phyloP scores from a whole-genome alignment of 768 basidiomycete genomes.

The Tephrocybe sp. region DNA sequence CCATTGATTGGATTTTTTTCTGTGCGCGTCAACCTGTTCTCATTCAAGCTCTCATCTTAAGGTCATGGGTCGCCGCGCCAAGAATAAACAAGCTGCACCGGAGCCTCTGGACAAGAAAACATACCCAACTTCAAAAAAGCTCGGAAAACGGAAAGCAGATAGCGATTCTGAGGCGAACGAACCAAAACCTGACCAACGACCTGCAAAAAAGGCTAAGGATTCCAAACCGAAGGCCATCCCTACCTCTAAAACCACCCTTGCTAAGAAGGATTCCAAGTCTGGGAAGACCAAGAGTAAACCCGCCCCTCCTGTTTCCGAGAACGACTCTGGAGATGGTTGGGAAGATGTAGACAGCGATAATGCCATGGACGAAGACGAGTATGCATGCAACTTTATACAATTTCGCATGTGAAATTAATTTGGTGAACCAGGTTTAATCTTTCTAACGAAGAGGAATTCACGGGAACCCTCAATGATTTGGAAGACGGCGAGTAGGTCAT shows the following conservation, averaged over 20 bases:
- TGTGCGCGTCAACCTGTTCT: not conserved
- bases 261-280: constrained; percentile 16
- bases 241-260: constrained; percentile 5
- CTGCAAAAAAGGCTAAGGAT: constrained; percentile 48
- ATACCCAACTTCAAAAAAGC: constrained; percentile 48
- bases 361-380: constrained; percentile 34
- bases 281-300: constrained; percentile 18
- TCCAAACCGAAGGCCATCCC: constrained; percentile 22
- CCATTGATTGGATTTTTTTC: constrained; percentile 21
- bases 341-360: constrained; percentile 56
- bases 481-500: constrained; percentile 44
- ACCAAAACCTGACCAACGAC: constrained; percentile 27
- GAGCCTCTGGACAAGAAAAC: constrained; percentile 46
- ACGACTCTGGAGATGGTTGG: constrained; percentile 50
- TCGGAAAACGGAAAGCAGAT: constrained; percentile 73
- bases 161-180: constrained; percentile 30
- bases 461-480: constrained; percentile 49
- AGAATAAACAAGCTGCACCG: constrained; percentile 79
- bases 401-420: constrained; percentile 24
- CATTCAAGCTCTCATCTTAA: too few relatives aligned
- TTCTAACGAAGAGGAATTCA: constrained; percentile 34
- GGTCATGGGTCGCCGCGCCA: constrained; percentile 79
- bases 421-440: constrained; percentile 42
- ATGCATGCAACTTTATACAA: not conserved
- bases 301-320: constrained; percentile 16